These are phyloP conservation scores for Nidularia pulvinata DNA, from an alignment of 768 basidiomycete genomes.

Conservation along the genomic window DNA sequence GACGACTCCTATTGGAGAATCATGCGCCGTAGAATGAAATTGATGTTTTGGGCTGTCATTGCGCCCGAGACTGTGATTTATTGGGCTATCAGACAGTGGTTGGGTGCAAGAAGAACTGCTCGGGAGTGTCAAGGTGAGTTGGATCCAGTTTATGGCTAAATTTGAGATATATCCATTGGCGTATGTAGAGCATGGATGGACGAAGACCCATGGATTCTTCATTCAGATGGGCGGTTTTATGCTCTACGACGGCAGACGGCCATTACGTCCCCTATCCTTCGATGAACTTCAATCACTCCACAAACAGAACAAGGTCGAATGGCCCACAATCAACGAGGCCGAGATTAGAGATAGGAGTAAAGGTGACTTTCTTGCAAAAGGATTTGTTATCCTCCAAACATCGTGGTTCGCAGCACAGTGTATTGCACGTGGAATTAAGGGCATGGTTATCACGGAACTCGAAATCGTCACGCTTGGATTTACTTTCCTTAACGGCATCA, in stretches of 20 bases:
- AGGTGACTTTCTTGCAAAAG: neutral
- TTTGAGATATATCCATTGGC: neutral
- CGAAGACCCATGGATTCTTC: constrained; percentile 1
- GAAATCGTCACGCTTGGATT: neutral
- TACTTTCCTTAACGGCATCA: neutral
- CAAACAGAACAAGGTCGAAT: neutral
- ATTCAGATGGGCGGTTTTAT: constrained; percentile 1
- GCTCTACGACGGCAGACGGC: neutral
- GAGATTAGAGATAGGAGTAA: neutral
- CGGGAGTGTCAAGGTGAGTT: neutral
- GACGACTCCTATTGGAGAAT: neutral
- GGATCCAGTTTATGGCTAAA: neutral
- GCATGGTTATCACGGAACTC: neutral
- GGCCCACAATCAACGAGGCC: neutral
- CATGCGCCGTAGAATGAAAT: neutral
- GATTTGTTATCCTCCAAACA: neutral
- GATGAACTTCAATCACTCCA: neutral
- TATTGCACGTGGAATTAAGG: neutral
- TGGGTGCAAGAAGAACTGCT: neutral
- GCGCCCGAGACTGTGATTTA: neutral
- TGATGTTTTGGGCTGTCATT: constrained; percentile 7
- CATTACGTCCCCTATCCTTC: neutral
- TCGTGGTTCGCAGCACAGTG: neutral
- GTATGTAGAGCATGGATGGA: neutral
- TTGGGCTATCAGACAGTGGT: neutral